Evolutionary conservation across 495 filamentous ascomycete genomes (phyloP).

Genomic region (Corynascus novoguineensis): DNA sequence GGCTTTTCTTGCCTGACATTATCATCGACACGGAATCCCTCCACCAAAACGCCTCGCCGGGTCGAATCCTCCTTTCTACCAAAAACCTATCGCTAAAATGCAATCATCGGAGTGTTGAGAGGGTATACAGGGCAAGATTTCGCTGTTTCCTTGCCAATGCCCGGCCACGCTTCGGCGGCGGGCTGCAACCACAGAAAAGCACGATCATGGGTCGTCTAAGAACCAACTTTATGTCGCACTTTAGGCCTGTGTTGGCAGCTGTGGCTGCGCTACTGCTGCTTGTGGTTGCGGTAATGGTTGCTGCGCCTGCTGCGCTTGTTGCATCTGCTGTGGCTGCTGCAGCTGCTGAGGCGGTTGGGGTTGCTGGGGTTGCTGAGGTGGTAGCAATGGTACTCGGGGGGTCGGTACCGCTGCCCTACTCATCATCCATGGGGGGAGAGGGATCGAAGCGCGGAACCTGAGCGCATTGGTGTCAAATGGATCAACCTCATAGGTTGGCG

Average conservation of each 20-base stretch:
- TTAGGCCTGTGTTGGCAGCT: conserved; percentile 9
- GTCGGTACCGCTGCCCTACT: conserved; percentile 18
- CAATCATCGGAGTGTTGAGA: conserved; percentile 28
- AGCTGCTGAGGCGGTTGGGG: conserved; percentile 23
- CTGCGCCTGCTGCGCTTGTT: conserved; percentile 19
- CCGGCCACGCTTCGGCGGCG: background rate
- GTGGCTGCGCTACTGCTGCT: conserved; percentile 18
- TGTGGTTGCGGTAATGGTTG: conserved; percentile 19
- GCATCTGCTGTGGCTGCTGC: conserved; percentile 16
- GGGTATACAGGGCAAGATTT: conserved; percentile 23
- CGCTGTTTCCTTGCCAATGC: conserved; percentile 7
- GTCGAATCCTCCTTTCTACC: conserved; percentile 17
- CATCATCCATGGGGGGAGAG: conserved; percentile 40
- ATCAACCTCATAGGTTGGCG: conserved; percentile 59
- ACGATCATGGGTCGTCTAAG: background rate
- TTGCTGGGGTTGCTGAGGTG: conserved; percentile 16
- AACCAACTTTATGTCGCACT: conserved; percentile 5
- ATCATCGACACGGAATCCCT: conserved; percentile 28
- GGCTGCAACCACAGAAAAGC: background rate
- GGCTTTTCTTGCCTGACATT: conserved; percentile 12
- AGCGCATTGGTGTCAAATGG: conserved; percentile 63
- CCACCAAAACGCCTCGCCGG: conserved; percentile 28
- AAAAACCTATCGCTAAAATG: conserved; percentile 31
- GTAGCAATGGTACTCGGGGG: conserved; percentile 7
- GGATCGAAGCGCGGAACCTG: conserved; percentile 66